These are phyloP conservation scores for Neurospora sp. DNA, from an alignment of 495 filamentous ascomycete species.

Conservation along the genomic window DNA sequence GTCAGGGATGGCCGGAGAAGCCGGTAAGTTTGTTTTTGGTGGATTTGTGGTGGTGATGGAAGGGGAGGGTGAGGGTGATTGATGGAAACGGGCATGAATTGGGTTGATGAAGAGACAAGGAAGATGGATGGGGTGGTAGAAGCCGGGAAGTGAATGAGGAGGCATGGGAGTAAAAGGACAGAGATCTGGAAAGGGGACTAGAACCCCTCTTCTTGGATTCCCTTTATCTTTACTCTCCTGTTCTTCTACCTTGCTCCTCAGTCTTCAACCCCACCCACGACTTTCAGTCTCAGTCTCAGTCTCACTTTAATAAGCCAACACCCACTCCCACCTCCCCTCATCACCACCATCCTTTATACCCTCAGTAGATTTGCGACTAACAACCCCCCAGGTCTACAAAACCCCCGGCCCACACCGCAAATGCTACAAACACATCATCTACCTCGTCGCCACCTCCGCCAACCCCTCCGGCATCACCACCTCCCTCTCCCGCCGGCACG, in stretches of 20 bases:
- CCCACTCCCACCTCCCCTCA: neutral
- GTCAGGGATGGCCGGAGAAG: conserved; percentile 3
- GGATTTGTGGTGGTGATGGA: neutral
- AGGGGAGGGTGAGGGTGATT: neutral
- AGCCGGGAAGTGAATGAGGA: too few species aligned
- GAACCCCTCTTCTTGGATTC: too few species aligned
- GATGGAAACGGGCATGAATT: too few species aligned
- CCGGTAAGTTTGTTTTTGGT: conserved; percentile 3
- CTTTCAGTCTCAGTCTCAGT: neutral
- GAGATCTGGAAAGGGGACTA: too few species aligned
- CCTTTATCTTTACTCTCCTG: too few species aligned
- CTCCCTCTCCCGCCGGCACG: conserved; percentile 48
- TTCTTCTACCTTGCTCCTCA: neutral
- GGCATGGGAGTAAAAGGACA: too few species aligned
- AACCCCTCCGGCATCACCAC: conserved; percentile 74
- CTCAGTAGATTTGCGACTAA: neutral
- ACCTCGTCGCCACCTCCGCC: conserved; percentile 69
- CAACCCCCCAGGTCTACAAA: conserved; percentile 20
- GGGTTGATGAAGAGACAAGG: too few species aligned
- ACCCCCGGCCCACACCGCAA: conserved; percentile 36
- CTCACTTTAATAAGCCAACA: neutral
- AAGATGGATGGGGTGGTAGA: too few species aligned
- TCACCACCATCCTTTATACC: neutral
- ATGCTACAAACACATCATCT: conserved; percentile 75
- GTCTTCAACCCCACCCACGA: too few species aligned